Evolutionary conservation across 1,284 basidiomycete genomes (phyloP), one percentile per base, ranked within the genome.

Genomic region (Austroboletus niveus): DNA sequence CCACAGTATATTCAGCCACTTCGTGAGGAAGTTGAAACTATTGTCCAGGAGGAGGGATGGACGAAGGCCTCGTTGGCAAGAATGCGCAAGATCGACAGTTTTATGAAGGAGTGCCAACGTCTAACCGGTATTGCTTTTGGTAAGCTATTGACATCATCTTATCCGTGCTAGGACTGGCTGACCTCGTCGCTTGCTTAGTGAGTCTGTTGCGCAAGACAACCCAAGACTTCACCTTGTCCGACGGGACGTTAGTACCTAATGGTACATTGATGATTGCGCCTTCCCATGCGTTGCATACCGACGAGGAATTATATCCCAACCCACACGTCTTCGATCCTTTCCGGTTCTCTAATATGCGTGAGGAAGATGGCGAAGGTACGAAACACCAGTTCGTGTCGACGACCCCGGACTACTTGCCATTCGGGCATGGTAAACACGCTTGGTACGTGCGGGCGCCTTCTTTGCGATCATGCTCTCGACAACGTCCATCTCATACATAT

Each of bases 61-160:
- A 69, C 73, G 6, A 76, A 75, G 55, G 58, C 49, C 1, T 68
- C 71, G 0, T 52, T 78, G 39, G 63, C 56, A 31, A 71, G 70
- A 45, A 73, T 78, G 73, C 57, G 57, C 49, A 75, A 71, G 55
- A 48, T 76, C 4, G 77, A 79, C 59, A 79, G 76, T 55, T 76
- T 79, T 59, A 17, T 79, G 31, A 69, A 68, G 42, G 77, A 79
- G 57, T 63, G 68, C 1, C 66, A 71, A 49, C 66, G 76, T 5
- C 34, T 69, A 20, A 60, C 65, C 30, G 66, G 69, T 0, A 29
- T 69, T 12, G 56, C 50, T 39, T 22, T 53, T 20, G 20, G 69
- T 72, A 57, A 42, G 65, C 62, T 22, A 10, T 36, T 24, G 49
- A 11, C 17, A 22, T 39, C 15, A n/a, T n/a, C n/a, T 42, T 42